Conservation (phyloP, 352 stramenopile species). For the Halophytophthora polymorphica region DNA sequence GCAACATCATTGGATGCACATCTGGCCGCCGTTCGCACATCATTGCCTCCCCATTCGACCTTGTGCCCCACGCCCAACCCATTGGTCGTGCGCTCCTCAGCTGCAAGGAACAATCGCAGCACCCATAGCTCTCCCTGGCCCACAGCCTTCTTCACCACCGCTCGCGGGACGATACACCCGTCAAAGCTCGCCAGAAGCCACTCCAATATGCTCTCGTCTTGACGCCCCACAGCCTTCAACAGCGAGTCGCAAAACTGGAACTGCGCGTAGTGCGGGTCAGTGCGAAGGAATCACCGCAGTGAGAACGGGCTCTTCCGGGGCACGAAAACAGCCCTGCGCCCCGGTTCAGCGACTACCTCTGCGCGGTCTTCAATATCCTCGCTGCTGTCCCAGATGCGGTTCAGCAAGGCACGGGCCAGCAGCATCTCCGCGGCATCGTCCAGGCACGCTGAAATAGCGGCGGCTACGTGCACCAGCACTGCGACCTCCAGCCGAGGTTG, state of each 20-base stretch:
- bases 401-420: conserved; percentile 16
- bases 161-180: not conserved
- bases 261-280: not conserved
- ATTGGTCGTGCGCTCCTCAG: not conserved
- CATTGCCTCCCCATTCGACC: too few species aligned
- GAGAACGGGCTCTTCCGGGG: not conserved
- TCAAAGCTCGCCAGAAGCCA: not conserved
- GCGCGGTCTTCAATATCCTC: too few species aligned
- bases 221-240: not conserved
- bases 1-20: too few species aligned
- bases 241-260: not conserved
- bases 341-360: too few species aligned
- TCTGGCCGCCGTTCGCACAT: too few species aligned
- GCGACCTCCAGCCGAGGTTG: too few species aligned
- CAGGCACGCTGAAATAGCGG: conserved; percentile 18
- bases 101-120: not conserved
- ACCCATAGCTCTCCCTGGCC: not conserved
- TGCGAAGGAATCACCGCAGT: not conserved
- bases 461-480: conserved; percentile 15
- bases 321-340: not conserved
- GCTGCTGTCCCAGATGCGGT: conserved; percentile 17
- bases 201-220: not conserved
- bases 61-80: not conserved
- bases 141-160: not conserved
- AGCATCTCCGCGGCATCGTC: conserved; percentile 18